A percentile compares a stretch with the other conserved stretches of the same genome.
phyloP scores from a whole-genome alignment of 495 filamentous ascomycete species.

The Gamarada debralockiae region DNA sequence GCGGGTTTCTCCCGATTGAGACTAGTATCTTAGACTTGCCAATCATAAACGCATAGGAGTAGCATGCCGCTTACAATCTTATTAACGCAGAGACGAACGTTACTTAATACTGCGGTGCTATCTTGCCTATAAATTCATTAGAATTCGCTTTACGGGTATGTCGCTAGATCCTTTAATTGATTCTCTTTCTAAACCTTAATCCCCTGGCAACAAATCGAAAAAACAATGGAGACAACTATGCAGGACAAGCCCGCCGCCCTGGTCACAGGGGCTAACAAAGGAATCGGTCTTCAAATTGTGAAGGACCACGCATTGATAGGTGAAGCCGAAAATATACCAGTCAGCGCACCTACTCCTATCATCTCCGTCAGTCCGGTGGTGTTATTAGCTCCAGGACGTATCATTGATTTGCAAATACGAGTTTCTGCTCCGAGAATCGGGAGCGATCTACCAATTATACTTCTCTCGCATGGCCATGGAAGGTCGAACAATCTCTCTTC shows the following conservation, averaged over 20 bases:
- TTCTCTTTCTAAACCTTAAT: conserved; percentile 4
- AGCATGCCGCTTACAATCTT: too few species aligned
- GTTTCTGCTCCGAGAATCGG: conserved; percentile 31
- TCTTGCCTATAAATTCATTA: too few species aligned
- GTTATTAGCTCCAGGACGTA: conserved; percentile 27
- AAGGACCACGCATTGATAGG: conserved; percentile 34
- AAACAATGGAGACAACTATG: conserved; percentile 16
- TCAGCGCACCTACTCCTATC: conserved; percentile 28
- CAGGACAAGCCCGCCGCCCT: neutral
- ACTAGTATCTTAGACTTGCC: too few species aligned
- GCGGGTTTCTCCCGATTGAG: too few species aligned
- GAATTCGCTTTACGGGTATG: too few species aligned
- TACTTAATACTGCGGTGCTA: too few species aligned
- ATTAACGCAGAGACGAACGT: too few species aligned
- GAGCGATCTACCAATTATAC: conserved; percentile 34
- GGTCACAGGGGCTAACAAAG: conserved; percentile 14
- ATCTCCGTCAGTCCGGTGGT: conserved; percentile 37
- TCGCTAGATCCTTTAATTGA: too few species aligned
- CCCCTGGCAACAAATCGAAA: conserved; percentile 23
- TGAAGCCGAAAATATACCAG: conserved; percentile 34
- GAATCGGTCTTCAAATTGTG: conserved; percentile 3
- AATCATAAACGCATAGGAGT: too few species aligned
- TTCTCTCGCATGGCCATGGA: conserved; percentile 36
- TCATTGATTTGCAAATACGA: conserved; percentile 28
- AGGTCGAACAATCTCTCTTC: conserved; percentile 40